Evolutionary conservation across 306 rosid species (phyloP), one percentile per base, ranked within the genome.

Genomic region (Cicer pinnatifidum): DNA sequence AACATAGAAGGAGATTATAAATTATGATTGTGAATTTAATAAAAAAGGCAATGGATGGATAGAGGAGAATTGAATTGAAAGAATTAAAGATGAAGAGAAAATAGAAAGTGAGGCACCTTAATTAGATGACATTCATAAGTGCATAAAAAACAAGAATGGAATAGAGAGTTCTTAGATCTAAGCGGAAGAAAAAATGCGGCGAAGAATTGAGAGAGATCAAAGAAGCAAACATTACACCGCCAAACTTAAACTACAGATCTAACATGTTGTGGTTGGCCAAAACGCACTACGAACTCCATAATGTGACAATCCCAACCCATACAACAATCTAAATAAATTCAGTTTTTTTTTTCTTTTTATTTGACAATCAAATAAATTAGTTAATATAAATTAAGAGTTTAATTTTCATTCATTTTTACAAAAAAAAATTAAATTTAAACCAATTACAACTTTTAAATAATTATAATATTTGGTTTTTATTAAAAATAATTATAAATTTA

Each of bases 101-200:
- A 23, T 8, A 6, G 46, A 69, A 20, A 50, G 61, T 20, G 65
- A 57, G 43, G 60, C 17, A 73, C 70, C 71, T 75, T 63, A 47
- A 46, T 47, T 10, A 64, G 17, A 51, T 75, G 28, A 39, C 53
- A 51, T 75, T 72, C 53, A 20, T 52, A 75, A 40, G 65, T 9
- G 40, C 48, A 45, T 37, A 1, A 11, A 38, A 15, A 37, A 28
- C 35, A 28, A 28, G 35, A 28, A 15, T 44, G 68, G n/a, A 72
- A 45, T 20, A 60, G 19, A 13, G 68, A 72, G 35, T 7, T 45
- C 5, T 13, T 59, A 61, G 71, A 74, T 74, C 78, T 62, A 74
- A 72, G 38, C 1, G n/a, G 8, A 35, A 58, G 1, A 51, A 57
- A 13, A 56, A 41, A 28, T 28, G 35, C 5, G 35, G 35, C 35